phyloP scores from a whole-genome alignment of 352 stramenopile genomes.

The Pythium dissimile region DNA sequence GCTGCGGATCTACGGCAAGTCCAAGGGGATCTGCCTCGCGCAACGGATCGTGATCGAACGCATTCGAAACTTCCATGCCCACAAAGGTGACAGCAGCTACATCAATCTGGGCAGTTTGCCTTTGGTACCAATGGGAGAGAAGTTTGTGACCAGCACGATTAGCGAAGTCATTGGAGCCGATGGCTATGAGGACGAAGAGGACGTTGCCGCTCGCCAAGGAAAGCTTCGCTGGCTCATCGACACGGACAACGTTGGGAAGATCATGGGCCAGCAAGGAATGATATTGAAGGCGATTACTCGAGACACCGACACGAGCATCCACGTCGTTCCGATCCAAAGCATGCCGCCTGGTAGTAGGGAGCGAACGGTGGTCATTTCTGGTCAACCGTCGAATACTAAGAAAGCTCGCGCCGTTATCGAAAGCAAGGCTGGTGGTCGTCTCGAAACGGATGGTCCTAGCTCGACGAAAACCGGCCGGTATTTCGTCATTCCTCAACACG shows the following conservation, averaged over 20 bases:
- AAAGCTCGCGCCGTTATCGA: conserved; percentile 37
- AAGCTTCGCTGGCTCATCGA: conserved; percentile 49
- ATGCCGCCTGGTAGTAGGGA: conserved; percentile 44
- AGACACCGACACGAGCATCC: conserved; percentile 40
- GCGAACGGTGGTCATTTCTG: conserved; percentile 43
- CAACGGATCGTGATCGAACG: conserved; percentile 56
- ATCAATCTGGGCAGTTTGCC: conserved; percentile 28
- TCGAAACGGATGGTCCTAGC: conserved; percentile 23
- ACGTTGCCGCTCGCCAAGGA: background rate
- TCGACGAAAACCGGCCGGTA: conserved; percentile 44
- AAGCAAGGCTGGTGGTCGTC: conserved; percentile 35
- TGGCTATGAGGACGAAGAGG: conserved; percentile 17
- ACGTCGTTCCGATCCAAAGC: conserved; percentile 31
- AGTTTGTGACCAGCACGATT: conserved; percentile 39
- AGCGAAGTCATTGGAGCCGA: conserved; percentile 22
- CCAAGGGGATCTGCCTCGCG: conserved; percentile 55
- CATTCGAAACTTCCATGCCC: conserved; percentile 41
- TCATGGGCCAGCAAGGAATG: conserved; percentile 52
- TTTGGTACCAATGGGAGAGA: conserved; percentile 32
- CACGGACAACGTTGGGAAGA: conserved; percentile 44
- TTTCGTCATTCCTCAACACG: conserved; percentile 55
- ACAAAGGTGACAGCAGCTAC: conserved; percentile 55
- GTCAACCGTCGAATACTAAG: conserved; percentile 30
- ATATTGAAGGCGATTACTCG: conserved; percentile 45
- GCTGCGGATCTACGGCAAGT: conserved; percentile 53